Conservation (phyloP, 2,329 filamentous ascomycete species). For the Epichloe sylvatica region DNA sequence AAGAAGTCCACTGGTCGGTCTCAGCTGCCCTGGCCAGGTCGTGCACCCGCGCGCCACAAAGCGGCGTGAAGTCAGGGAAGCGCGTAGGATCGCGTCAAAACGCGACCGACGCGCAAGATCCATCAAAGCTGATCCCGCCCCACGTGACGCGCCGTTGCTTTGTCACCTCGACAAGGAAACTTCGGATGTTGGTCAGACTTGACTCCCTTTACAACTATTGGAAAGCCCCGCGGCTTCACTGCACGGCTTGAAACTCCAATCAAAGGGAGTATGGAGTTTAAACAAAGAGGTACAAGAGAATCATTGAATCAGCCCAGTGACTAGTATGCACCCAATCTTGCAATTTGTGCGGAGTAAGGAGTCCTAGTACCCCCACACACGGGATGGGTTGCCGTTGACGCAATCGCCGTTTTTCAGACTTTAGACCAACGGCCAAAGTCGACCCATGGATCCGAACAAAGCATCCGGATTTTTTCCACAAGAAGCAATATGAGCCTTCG, state of each 20-base stretch:
- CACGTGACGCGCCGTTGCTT: slow-evolving; percentile 6
- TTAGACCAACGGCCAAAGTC: too few species aligned
- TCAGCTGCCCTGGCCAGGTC: background rate
- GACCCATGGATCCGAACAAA: too few species aligned
- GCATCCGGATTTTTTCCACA: background rate
- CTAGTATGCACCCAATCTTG: too few species aligned
- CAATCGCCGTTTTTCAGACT: too few species aligned
- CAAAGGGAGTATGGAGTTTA: too few species aligned
- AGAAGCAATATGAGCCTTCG: background rate
- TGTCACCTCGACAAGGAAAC: background rate
- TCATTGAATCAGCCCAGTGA: too few species aligned
- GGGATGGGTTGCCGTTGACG: too few species aligned
- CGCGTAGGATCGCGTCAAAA: slow-evolving; percentile 13
- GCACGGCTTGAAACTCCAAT: background rate
- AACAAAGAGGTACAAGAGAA: too few species aligned
- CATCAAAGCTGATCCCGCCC: slow-evolving; percentile 14
- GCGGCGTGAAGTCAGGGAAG: slow-evolving; percentile 6
- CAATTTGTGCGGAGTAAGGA: background rate
- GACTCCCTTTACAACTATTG: too few species aligned
- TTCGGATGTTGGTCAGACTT: background rate
- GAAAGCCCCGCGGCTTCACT: background rate
- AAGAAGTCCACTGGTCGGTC: background rate
- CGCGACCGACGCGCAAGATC: slow-evolving; percentile 18
- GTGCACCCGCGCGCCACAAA: slow-evolving; percentile 6
- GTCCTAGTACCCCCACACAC: too few species aligned